Conservation (phyloP, 148 eudicot species). For the Silene uniflora region DNA sequence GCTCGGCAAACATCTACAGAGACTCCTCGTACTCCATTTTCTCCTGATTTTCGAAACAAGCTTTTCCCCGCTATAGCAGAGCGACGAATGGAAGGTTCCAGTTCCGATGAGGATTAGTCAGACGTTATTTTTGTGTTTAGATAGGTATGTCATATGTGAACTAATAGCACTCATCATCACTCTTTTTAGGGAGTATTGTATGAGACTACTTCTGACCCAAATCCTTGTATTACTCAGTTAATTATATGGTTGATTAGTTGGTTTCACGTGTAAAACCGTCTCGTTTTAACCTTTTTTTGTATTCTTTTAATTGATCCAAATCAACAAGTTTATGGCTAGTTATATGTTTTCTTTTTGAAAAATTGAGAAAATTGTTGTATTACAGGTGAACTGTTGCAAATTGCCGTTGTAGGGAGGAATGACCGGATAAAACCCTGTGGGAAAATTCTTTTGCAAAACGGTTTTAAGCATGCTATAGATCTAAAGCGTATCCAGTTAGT, state of each 20-base stretch:
- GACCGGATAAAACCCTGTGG: no score
- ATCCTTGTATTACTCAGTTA: not conserved
- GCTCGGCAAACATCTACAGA: slow-evolving; percentile 33
- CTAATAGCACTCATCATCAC: not conserved
- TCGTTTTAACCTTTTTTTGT: not conserved
- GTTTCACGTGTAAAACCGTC: not conserved
- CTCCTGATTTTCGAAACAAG: slow-evolving; percentile 41
- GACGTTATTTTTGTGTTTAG: not conserved
- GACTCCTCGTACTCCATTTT: slow-evolving; percentile 27
- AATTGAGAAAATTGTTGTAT: no score
- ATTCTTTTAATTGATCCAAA: no score
- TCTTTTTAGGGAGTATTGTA: not conserved
- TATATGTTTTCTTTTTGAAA: no score
- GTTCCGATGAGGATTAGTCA: slow-evolving; percentile 67
- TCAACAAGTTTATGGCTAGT: no score
- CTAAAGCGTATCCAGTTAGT: no score
- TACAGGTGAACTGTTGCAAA: no score
- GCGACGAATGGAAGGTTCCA: slow-evolving; percentile 44
- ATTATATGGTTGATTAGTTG: not conserved
- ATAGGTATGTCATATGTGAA: slow-evolving; percentile 26
- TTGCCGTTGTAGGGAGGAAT: no score
- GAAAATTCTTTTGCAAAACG: no score
- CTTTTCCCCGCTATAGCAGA: slow-evolving; percentile 44
- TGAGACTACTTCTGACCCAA: not conserved
- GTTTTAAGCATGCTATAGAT: no score